Base-by-base conservation (phyloP, 164 flowering plant species). In the Magnolia officinalis region DNA sequence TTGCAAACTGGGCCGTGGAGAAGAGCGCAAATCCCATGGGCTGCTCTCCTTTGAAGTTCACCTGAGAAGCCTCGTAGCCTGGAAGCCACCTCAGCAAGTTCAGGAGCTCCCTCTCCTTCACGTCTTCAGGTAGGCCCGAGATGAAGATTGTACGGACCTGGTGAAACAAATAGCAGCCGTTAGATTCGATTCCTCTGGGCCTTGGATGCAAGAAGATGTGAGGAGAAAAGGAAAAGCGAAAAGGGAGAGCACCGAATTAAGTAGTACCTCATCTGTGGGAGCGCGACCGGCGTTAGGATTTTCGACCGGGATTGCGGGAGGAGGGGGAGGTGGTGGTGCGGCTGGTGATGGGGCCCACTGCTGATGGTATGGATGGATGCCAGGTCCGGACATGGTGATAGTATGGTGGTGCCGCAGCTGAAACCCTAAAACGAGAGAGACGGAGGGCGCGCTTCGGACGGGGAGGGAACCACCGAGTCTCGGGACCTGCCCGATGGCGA, bases 21-120 rank as follows among this genome's bases (percentile, higher is more conserved):
- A 96, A 96, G 50, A 96, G 89, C 45, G 96, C 98, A 68, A 96
- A 96, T 0, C 99, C 98, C 97, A 96, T 91, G 1, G 99, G 97
- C 76, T 88, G 91, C 63, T 91, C 99, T 9, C 92, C 98, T 81
- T 94, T 96, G 82, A 76, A 86, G 77, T 92, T 96, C 64, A 94
- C 91, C 80, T 94, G 98, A 1, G 99, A 96, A 1, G 99, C 99
- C 82, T 96, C 99, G 72, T 88, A 96, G 11, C 99, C 99, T 0
- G 98, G 98, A 14, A 96, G 79, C 99, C 99, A 96, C 75, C 99
- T 80, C 66, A 93, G 81, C 74, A 94, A 74, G 79, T 96, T 96
- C 86, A 86, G 96, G 67, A 96, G 76, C 83, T 94, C 99, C 79
- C 99, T 87, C 86, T 96, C 99, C 75, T 94, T 96, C 81, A 96